Evolutionary conservation across 208 protist species (phyloP).

Genomic region (Borovskyia barvae): DNA sequence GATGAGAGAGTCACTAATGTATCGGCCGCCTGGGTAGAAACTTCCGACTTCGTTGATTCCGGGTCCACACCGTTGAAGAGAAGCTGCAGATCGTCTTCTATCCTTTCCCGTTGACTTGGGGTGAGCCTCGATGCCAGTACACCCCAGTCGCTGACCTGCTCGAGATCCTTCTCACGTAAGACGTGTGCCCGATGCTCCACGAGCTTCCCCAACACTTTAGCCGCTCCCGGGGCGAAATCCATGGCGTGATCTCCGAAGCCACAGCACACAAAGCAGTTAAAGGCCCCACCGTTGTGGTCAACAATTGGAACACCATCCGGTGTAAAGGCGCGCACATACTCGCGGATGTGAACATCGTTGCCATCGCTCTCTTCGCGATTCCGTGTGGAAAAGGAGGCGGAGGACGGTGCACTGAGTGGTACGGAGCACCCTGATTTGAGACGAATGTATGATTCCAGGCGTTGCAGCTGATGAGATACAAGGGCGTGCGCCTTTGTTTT

Average conservation of each 20-base stretch:
- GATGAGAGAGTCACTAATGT: constrained; percentile 1
- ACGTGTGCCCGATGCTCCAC: constrained; percentile 58
- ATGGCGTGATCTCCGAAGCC: constrained; percentile 83
- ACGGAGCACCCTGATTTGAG: constrained; percentile 41
- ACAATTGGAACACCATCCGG: constrained; percentile 82
- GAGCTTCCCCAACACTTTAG: constrained; percentile 71
- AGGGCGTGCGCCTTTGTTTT: constrained; percentile 10
- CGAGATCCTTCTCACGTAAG: constrained; percentile 46
- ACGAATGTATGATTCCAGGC: constrained; percentile 63
- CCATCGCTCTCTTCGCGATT: neutral
- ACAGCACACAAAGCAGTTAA: constrained; percentile 85
- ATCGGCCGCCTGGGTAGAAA: neutral
- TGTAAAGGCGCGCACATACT: constrained; percentile 75
- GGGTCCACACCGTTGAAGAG: constrained; percentile 53
- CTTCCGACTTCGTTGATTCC: neutral
- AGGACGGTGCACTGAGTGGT: constrained; percentile 14
- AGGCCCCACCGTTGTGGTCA: constrained; percentile 60
- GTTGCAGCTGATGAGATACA: constrained; percentile 22
- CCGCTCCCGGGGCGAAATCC: constrained; percentile 76
- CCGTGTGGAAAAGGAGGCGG: neutral
- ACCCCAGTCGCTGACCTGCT: constrained; percentile 24
- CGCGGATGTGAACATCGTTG: constrained; percentile 9
- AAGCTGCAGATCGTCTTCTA: constrained; percentile 50
- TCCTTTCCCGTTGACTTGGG: constrained; percentile 24
- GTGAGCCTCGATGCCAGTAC: constrained; percentile 31